Percentiles rank a stretch among this genome's conserved stretches.
These are phyloP conservation scores for Hexamita inflata DNA, from an alignment of 208 protist species.

Conservation along the genomic window DNA sequence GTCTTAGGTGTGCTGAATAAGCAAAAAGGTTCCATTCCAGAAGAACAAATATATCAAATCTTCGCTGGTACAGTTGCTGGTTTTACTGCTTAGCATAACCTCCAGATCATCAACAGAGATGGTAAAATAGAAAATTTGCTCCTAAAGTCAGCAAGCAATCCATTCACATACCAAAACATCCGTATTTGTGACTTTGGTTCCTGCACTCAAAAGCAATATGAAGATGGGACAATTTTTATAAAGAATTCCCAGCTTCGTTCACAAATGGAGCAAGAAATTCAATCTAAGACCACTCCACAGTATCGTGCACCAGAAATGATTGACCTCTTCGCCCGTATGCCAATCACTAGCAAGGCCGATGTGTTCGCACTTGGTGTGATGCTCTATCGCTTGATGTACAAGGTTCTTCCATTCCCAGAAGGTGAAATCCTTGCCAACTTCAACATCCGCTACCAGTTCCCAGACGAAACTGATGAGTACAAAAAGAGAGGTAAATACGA, in stretches of 20 bases:
- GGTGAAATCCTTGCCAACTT: slow-evolving; percentile 28
- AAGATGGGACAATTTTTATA: background rate
- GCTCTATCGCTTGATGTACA: slow-evolving; percentile 20
- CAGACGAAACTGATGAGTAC: background rate
- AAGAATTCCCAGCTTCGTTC: background rate
- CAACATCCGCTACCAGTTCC: background rate
- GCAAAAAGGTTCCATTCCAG: background rate
- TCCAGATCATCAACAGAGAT: slow-evolving; percentile 2
- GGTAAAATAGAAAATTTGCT: slow-evolving; percentile 12
- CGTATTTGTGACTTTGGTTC: slow-evolving; percentile 22
- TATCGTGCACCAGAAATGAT: slow-evolving; percentile 21
- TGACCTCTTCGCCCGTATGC: background rate
- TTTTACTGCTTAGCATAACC: background rate
- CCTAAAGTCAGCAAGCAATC: background rate
- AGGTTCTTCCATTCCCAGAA: slow-evolving; percentile 6
- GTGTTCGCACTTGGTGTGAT: slow-evolving; percentile 13
- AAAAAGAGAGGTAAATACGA: too few species aligned
- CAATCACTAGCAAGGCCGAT: background rate
- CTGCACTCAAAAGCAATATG: background rate
- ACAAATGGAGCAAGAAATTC: background rate
- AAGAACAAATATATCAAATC: background rate
- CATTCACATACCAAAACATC: background rate
- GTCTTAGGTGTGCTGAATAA: background rate
- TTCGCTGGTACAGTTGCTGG: background rate
- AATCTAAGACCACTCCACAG: background rate